Conservation (phyloP, 2,329 filamentous ascomycete genomes). For the Apiospora saccharicola region DNA sequence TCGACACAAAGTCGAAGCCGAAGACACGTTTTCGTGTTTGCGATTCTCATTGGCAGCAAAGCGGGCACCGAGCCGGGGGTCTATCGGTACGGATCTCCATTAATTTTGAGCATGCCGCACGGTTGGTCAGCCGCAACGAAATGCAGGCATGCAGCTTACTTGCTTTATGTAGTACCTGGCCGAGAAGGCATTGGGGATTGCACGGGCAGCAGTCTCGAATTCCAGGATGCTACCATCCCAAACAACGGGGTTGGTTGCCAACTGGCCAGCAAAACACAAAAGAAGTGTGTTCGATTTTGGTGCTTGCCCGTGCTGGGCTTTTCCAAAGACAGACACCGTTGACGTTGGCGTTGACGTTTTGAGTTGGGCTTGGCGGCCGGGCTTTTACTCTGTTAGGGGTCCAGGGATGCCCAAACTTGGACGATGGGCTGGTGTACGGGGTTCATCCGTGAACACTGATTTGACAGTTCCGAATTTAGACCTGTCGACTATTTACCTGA, state of each 20-base stretch:
- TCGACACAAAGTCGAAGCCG: neutral
- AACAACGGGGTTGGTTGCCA: neutral
- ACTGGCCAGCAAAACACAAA: neutral
- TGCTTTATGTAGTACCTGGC: neutral
- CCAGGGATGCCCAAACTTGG: neutral
- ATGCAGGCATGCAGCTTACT: neutral
- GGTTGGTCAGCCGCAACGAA: neutral
- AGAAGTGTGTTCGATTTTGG: neutral
- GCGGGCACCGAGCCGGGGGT: neutral
- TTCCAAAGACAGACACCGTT: neutral
- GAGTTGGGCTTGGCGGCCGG: too few relatives aligned
- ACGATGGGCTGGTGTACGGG: neutral
- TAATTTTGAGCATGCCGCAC: neutral
- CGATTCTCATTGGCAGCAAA: neutral
- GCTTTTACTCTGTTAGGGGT: neutral
- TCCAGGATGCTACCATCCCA: neutral
- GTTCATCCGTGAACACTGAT: neutral
- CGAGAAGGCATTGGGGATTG: neutral
- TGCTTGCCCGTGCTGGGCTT: neutral
- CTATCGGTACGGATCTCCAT: neutral
- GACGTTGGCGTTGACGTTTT: neutral
- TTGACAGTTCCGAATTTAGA: conserved; percentile 10
- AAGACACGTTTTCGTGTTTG: conserved; percentile 6
- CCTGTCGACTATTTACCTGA: neutral
- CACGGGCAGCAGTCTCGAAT: neutral